Percentiles rank a stretch among this genome's conserved stretches.
phyloP scores from a whole-genome alignment of 148 eudicot species.

The Amaranthus hypochondriacus region DNA sequence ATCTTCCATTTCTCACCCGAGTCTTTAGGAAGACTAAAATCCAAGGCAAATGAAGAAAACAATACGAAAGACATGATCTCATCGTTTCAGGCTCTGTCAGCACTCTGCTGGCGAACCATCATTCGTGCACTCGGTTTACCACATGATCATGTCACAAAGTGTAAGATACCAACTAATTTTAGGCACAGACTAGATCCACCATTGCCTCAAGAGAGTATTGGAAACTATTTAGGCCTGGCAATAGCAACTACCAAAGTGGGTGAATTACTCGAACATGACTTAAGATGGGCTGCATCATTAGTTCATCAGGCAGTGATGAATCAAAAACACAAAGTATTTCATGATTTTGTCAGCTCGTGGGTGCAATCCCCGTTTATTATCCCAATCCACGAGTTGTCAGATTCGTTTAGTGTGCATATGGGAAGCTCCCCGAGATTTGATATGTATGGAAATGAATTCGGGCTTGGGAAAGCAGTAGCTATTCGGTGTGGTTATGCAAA shows the following conservation, averaged over 20 bases:
- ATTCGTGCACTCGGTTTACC: slow-evolving; percentile 38
- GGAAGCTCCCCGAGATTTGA: slow-evolving; percentile 71
- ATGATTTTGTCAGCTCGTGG: not conserved
- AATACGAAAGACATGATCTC: slow-evolving; percentile 33
- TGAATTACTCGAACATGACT: slow-evolving; percentile 38
- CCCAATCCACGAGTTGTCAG: not conserved
- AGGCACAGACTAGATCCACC: slow-evolving; percentile 56
- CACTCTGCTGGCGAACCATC: slow-evolving; percentile 62
- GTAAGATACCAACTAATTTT: slow-evolving; percentile 49
- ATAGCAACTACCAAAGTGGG: slow-evolving; percentile 14
- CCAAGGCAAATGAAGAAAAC: slow-evolving; percentile 37
- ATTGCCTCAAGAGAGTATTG: slow-evolving; percentile 51
- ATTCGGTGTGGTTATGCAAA: slow-evolving; percentile 50
- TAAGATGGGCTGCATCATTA: slow-evolving; percentile 47
- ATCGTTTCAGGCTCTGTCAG: slow-evolving; percentile 56
- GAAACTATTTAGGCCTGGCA: slow-evolving; percentile 44
- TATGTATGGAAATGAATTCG: slow-evolving; percentile 74
- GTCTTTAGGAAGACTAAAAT: slow-evolving; percentile 47
- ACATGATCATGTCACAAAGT: slow-evolving; percentile 35
- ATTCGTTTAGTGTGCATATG: slow-evolving; percentile 38
- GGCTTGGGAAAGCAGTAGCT: slow-evolving; percentile 61
- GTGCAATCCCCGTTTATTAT: slow-evolving; percentile 12
- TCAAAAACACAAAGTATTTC: slow-evolving; percentile 28
- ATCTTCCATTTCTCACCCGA: slow-evolving; percentile 64
- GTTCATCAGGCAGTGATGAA: slow-evolving; percentile 39